Conservation (phyloP, 805 yeast species). For the Metschnikowia dekortorum region DNA sequence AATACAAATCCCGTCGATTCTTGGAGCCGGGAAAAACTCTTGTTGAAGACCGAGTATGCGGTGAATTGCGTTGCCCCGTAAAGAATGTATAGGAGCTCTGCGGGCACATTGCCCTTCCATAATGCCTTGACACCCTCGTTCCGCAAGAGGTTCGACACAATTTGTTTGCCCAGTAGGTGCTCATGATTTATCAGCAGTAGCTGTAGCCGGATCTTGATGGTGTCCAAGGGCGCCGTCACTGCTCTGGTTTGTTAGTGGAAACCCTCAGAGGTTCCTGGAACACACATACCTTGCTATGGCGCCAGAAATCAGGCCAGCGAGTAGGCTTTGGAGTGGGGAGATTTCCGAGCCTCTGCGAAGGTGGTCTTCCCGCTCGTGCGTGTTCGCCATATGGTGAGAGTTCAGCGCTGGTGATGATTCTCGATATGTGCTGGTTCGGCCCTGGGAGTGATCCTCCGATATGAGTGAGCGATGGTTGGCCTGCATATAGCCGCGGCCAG, state of each 20-base stretch:
- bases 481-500: neutral
- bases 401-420: neutral
- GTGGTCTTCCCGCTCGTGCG: conserved; percentile 34
- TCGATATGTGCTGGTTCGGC: no score
- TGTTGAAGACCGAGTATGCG: conserved; percentile 55
- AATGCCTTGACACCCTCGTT: conserved; percentile 71
- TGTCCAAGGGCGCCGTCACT: conserved; percentile 73
- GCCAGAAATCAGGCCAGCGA: conserved; percentile 56
- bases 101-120: conserved; percentile 98
- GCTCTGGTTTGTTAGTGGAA: conserved; percentile 38
- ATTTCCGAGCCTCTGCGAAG: conserved; percentile 50
- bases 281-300: conserved; percentile 39
- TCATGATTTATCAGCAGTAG: conserved; percentile 36
- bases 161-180: conserved; percentile 23
- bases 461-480: neutral
- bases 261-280: neutral
- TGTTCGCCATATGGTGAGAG: neutral
- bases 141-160: conserved; percentile 41
- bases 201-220: conserved; percentile 72
- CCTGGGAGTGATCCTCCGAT: neutral
- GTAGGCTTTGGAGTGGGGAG: conserved; percentile 47
- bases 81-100: conserved; percentile 74
- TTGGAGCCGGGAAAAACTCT: conserved; percentile 30
- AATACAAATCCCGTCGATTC: conserved; percentile 19
- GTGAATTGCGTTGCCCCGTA: conserved; percentile 88